Conservation (phyloP, 2,329 filamentous ascomycete genomes). For the Aspergillus piperis region DNA sequence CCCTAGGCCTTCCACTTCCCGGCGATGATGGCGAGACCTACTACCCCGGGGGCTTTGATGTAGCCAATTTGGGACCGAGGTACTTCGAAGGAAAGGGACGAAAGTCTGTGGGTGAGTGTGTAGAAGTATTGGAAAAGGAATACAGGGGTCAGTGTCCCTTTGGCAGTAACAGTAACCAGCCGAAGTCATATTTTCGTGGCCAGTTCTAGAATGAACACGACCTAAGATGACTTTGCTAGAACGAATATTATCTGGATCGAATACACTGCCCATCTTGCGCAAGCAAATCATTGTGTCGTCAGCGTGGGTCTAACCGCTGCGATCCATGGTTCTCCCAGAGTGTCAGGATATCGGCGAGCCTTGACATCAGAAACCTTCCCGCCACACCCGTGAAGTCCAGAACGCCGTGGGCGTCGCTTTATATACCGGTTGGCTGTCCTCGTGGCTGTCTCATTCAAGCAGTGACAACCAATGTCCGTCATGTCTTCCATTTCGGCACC, state of each 20-base stretch:
- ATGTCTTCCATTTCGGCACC: background rate
- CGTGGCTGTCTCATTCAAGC: too few species aligned
- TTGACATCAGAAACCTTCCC: slow-evolving; percentile 3
- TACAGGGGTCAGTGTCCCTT: slow-evolving; percentile 52
- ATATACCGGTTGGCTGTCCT: background rate
- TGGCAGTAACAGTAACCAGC: background rate
- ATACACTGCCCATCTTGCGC: background rate
- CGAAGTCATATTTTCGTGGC: background rate
- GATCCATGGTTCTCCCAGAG: background rate
- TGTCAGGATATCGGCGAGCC: background rate
- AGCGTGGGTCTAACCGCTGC: background rate
- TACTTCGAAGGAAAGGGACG: slow-evolving; percentile 54
- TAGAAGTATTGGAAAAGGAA: slow-evolving; percentile 47
- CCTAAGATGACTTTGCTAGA: background rate
- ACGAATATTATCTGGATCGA: background rate
- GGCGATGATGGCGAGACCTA: slow-evolving; percentile 51
- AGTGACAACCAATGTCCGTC: too few species aligned
- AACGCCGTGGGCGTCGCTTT: background rate
- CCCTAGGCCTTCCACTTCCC: slow-evolving; percentile 40
- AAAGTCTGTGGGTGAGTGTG: slow-evolving; percentile 27
- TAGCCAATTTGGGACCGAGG: slow-evolving; percentile 63
- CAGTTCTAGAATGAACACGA: background rate
- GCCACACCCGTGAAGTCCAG: background rate
- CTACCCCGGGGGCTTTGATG: slow-evolving; percentile 51
- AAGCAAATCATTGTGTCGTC: background rate